phyloP scores from a whole-genome alignment of 768 basidiomycete species.

The Nevesoporus exiguus region DNA sequence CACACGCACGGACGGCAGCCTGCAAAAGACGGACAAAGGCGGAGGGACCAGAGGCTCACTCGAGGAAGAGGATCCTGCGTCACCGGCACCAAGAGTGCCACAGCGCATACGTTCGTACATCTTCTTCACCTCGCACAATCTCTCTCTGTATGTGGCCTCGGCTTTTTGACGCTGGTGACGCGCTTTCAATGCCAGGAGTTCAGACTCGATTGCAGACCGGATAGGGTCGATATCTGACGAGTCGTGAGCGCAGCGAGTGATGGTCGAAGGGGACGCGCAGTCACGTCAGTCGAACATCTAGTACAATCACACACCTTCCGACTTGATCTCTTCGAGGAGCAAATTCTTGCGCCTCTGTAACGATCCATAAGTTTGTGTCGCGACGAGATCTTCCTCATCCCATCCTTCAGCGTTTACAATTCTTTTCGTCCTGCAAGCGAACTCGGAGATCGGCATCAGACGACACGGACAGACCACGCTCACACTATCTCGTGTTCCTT shows the following conservation, averaged over 20 bases:
- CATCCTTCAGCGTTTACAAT: conserved; percentile 43
- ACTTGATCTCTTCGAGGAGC: conserved; percentile 37
- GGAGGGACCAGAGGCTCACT: conserved; percentile 35
- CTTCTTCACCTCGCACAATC: conserved; percentile 36
- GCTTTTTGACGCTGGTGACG: conserved; percentile 26
- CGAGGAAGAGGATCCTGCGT: neutral
- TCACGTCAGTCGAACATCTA: neutral
- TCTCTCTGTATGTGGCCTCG: conserved; percentile 25
- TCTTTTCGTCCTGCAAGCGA: conserved; percentile 30
- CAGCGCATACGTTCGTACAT: conserved; percentile 47
- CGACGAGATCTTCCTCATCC: conserved; percentile 39
- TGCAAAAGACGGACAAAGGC: conserved; percentile 44
- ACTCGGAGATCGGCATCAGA: neutral
- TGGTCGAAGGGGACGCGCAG: too few species aligned
- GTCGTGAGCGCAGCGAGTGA: neutral
- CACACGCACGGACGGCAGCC: conserved; percentile 43
- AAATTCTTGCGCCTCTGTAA: conserved; percentile 38
- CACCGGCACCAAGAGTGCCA: conserved; percentile 5
- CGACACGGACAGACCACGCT: neutral
- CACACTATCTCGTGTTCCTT: conserved; percentile 17
- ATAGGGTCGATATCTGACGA: conserved; percentile 21
- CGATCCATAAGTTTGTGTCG: conserved; percentile 37
- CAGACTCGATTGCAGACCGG: conserved; percentile 22
- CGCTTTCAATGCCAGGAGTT: conserved; percentile 28
- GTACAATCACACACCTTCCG: conserved; percentile 33